Conservation (phyloP, 2,329 filamentous ascomycete genomes). For the Aspergillus quadrilineatus region DNA sequence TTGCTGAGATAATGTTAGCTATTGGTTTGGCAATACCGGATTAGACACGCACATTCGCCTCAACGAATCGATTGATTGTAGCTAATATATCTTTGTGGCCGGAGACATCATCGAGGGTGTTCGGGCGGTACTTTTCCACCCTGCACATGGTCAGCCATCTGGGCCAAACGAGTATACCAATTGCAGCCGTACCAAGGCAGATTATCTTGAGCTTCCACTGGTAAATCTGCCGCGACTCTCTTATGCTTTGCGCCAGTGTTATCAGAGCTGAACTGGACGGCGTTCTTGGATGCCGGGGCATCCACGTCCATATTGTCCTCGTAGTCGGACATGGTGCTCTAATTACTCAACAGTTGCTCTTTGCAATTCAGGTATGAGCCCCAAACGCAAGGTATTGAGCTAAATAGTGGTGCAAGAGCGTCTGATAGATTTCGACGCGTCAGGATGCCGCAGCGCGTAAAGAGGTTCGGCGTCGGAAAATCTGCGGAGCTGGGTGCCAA, state of each 20-base stretch:
- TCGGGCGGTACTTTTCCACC: conserved; percentile 96
- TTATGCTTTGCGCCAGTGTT: conserved; percentile 76
- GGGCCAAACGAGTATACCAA: not conserved
- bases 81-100: conserved; percentile 96
- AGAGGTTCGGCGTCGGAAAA: conserved; percentile 44
- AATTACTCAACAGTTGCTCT: not conserved
- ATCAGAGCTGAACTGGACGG: conserved; percentile 70
- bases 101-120: conserved; percentile 85
- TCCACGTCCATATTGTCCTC: conserved; percentile 71
- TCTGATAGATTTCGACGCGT: conserved; percentile 29
- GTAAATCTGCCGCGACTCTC: conserved; percentile 85
- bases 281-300: conserved; percentile 46
- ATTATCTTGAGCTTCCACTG: conserved; percentile 89
- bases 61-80: conserved; percentile 97
- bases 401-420: not conserved
- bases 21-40: not conserved
- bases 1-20: conserved; percentile 48
- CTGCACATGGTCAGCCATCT: conserved; percentile 44
- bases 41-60: conserved; percentile 65
- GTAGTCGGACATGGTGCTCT: conserved; percentile 51
- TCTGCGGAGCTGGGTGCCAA: conserved; percentile 25
- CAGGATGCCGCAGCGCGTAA: conserved; percentile 36
- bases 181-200: conserved; percentile 70
- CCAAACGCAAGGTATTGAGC: not conserved
- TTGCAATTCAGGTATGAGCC: not conserved